These are phyloP conservation scores for Dianthus caryophyllus DNA, from an alignment of 148 eudicot genomes.

Conservation along the genomic window DNA sequence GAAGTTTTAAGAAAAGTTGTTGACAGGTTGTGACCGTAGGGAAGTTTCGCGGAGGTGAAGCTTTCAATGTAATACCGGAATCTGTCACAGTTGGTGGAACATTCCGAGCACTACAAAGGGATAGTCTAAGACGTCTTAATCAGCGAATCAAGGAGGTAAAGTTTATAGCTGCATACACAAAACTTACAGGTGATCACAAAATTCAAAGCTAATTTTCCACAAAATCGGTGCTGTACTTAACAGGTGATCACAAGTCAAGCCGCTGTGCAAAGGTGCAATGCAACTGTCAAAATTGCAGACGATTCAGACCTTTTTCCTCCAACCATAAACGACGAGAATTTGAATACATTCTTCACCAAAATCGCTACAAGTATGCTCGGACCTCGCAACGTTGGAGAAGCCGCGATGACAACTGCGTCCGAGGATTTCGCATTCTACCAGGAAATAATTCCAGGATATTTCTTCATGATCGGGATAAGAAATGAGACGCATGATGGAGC, in stretches of 20 bases:
- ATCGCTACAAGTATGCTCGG: conserved; percentile 69
- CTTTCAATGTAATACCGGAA: conserved; percentile 97
- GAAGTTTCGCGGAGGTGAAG: conserved; percentile 90
- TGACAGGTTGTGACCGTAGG: conserved; percentile 89
- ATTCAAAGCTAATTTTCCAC: background rate
- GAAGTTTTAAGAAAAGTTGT: background rate
- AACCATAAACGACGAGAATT: conserved; percentile 50
- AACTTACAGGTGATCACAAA: background rate
- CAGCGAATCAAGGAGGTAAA: conserved; percentile 83
- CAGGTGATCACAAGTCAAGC: conserved; percentile 90
- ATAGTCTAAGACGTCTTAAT: conserved; percentile 60
- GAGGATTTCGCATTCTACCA: conserved; percentile 89
- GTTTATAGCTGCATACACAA: background rate
- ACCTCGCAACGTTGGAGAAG: conserved; percentile 44
- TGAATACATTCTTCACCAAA: conserved; percentile 50
- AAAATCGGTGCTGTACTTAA: too few species aligned
- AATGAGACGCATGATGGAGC: conserved; percentile 41
- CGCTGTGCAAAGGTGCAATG: conserved; percentile 84
- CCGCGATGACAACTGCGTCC: conserved; percentile 63
- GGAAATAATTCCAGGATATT: conserved; percentile 71
- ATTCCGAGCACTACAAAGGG: conserved; percentile 65
- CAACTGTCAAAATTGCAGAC: conserved; percentile 51
- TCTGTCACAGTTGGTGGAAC: conserved; percentile 94
- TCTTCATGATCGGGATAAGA: conserved; percentile 70
- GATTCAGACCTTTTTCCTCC: conserved; percentile 45